Evolutionary conservation across 2,329 filamentous ascomycete genomes (phyloP).

Genomic region (Monosporascus sp.): DNA sequence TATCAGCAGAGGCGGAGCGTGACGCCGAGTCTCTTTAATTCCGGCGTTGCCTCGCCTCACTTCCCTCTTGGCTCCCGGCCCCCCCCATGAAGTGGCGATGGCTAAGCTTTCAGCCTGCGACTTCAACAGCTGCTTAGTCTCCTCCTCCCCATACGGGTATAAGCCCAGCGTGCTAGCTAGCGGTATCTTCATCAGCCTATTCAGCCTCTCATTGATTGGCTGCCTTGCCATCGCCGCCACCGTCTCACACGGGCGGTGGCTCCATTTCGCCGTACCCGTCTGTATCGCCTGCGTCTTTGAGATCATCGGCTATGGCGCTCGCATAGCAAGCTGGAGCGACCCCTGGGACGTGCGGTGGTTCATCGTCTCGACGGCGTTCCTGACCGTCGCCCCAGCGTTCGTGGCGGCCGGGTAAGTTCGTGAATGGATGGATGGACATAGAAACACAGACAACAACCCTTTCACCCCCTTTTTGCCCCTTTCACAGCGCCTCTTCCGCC

Average conservation of each 20-base stretch:
- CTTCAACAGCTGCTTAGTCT: conserved; percentile 13
- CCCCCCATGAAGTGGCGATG: too few relatives aligned
- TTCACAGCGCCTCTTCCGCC: too few relatives aligned
- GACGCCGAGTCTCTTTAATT: too few relatives aligned
- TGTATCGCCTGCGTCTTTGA: conserved; percentile 19
- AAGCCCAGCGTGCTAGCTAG: conserved; percentile 14
- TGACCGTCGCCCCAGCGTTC: conserved; percentile 23
- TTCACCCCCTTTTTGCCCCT: too few relatives aligned
- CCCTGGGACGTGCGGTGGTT: conserved; percentile 20
- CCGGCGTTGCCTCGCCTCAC: too few relatives aligned
- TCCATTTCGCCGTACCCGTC: conserved; percentile 16
- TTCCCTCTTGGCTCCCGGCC: too few relatives aligned
- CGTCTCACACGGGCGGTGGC: conserved; percentile 6
- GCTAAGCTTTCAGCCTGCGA: conserved; percentile 4
- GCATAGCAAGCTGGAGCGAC: conserved; percentile 15
- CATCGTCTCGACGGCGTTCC: conserved; percentile 15
- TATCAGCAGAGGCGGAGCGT: too few relatives aligned
- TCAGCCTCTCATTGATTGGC: conserved; percentile 12
- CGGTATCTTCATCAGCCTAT: conserved; percentile 16
- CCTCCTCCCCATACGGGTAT: conserved; percentile 19
- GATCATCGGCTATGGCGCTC: conserved; percentile 16
- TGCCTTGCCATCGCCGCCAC: conserved; percentile 11
- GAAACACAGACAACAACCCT: too few relatives aligned
- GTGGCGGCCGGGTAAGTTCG: conserved; percentile 20
- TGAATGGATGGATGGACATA: not conserved